Conservation (phyloP, 768 basidiomycete species). For the Suillus ampliporus region DNA sequence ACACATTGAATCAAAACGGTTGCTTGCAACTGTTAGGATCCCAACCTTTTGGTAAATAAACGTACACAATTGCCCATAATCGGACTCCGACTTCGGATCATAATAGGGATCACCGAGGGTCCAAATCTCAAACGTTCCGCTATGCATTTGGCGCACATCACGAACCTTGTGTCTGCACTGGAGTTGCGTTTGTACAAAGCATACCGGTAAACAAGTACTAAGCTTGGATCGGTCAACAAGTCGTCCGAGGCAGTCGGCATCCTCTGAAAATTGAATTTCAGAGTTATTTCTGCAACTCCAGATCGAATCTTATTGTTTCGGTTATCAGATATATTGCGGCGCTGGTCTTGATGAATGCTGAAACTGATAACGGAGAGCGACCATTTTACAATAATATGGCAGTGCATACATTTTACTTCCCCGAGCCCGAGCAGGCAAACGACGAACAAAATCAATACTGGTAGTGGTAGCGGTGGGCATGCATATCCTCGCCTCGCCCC, state of each 20-base stretch:
- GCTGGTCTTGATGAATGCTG: neutral
- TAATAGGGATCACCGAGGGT: neutral
- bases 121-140: too few relatives aligned
- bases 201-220: too few relatives aligned
- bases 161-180: neutral
- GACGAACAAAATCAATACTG: constrained; percentile 6
- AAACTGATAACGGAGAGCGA: neutral
- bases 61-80: neutral
- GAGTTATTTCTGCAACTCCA: neutral
- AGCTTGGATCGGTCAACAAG: neutral
- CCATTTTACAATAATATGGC: constrained; percentile 9
- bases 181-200: too few relatives aligned
- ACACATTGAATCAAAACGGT: too few relatives aligned
- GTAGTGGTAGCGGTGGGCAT: neutral
- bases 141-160: too few relatives aligned
- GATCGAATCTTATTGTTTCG: neutral
- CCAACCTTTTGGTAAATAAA: constrained; percentile 7
- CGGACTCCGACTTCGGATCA: too few relatives aligned
- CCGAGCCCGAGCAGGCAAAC: constrained; percentile 13
- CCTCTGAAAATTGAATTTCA: too few relatives aligned
- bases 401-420: constrained; percentile 33
- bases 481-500: neutral
- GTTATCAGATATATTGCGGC: neutral
- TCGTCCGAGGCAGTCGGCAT: neutral
- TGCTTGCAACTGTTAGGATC: constrained; percentile 1